These are phyloP conservation scores for Colletotrichum sp. DNA, from an alignment of 2,329 filamentous ascomycete genomes.

Conservation along the genomic window DNA sequence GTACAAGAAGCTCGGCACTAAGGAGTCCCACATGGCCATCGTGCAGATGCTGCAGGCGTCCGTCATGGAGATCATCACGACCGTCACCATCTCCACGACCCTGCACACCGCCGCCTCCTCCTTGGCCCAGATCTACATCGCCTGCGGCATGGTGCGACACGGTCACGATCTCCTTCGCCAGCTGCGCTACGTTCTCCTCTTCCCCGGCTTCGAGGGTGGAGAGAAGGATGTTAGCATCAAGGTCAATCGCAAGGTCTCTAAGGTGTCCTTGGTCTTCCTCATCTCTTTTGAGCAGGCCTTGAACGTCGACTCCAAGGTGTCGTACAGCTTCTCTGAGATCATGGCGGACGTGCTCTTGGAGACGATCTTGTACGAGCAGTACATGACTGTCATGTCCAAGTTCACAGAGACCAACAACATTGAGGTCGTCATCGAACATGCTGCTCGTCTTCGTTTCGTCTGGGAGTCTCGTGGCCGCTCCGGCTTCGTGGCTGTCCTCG, in stretches of 20 bases:
- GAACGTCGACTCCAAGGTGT: constrained; percentile 30
- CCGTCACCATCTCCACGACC: constrained; percentile 41
- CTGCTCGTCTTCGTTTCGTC: constrained; percentile 41
- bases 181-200: constrained; percentile 54
- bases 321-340: constrained; percentile 45
- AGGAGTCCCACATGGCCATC: constrained; percentile 42
- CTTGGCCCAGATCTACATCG: constrained; percentile 50
- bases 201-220: constrained; percentile 40
- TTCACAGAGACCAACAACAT: constrained; percentile 28
- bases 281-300: constrained; percentile 48
- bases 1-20: constrained; percentile 41
- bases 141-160: constrained; percentile 41
- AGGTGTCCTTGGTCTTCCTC: constrained; percentile 47
- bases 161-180: constrained; percentile 51
- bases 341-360: constrained; percentile 42
- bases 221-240: constrained; percentile 36
- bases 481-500: constrained; percentile 42
- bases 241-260: constrained; percentile 37
- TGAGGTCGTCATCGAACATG: constrained; percentile 38
- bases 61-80: constrained; percentile 43
- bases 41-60: constrained; percentile 42
- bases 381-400: constrained; percentile 28
- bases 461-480: constrained; percentile 32
- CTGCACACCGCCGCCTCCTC: constrained; percentile 53
- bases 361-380: constrained; percentile 41